A percentile compares a stretch with the other conserved stretches of the same genome.
phyloP scores from a whole-genome alignment of 2,329 filamentous ascomycete genomes.

The Periconia macrospinosa region DNA sequence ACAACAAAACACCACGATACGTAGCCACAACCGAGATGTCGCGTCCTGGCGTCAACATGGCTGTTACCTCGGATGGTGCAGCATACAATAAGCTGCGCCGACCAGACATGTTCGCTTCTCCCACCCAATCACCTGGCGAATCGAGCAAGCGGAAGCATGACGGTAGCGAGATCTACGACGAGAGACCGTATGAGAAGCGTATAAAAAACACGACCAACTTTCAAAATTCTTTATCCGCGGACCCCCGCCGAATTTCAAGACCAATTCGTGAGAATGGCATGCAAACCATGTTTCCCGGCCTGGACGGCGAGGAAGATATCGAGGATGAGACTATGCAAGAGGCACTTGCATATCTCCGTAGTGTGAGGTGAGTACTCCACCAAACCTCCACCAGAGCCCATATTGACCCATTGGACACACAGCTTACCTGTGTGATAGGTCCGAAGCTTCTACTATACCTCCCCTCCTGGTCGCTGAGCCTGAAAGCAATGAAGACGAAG shows the following conservation, averaged over 20 bases:
- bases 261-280: slow-evolving; percentile 24
- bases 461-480: slow-evolving; percentile 63
- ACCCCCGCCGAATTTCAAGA: slow-evolving; percentile 8
- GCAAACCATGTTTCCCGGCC: slow-evolving; percentile 32
- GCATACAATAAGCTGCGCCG: slow-evolving; percentile 42
- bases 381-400: not conserved
- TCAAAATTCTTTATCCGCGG: not conserved
- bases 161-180: slow-evolving; percentile 9
- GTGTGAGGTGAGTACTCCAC: slow-evolving; percentile 32
- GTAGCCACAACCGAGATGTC: slow-evolving; percentile 21
- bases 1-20: not conserved
- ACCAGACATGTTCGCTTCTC: slow-evolving; percentile 25
- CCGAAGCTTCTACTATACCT: slow-evolving; percentile 74
- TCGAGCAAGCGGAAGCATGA: slow-evolving; percentile 28
- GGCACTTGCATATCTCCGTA: slow-evolving; percentile 38
- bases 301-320: slow-evolving; percentile 29
- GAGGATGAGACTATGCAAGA: slow-evolving; percentile 31
- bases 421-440: slow-evolving; percentile 52
- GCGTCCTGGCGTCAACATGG: slow-evolving; percentile 25
- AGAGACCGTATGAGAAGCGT: slow-evolving; percentile 17
- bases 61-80: slow-evolving; percentile 37
- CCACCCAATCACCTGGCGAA: slow-evolving; percentile 6
- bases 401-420: slow-evolving; percentile 14
- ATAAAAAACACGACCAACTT: not conserved
- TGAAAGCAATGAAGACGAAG: slow-evolving; percentile 12